Evolutionary conservation across 805 yeast genomes (phyloP).

Genomic region (Lipomyces sp.): DNA sequence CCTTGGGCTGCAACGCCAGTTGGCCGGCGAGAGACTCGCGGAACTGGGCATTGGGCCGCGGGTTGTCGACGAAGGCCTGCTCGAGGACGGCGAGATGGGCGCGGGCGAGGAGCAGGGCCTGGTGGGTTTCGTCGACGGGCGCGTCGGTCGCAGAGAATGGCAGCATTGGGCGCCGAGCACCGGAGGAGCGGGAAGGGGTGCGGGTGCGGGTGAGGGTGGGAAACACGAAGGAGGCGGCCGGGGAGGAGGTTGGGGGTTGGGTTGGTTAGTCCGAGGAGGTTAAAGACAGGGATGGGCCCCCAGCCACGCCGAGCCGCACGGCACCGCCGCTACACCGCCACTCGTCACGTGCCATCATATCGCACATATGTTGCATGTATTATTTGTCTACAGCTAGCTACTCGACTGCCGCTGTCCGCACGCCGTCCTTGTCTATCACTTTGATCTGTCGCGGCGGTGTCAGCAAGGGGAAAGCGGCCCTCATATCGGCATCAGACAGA

Average conservation of each 20-base stretch:
- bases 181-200: neutral
- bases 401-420: constrained; percentile 43
- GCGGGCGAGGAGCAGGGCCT: constrained; percentile 10
- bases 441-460: constrained; percentile 50
- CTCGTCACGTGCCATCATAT: no score
- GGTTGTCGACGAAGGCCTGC: constrained; percentile 24
- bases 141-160: constrained; percentile 2
- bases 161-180: no score
- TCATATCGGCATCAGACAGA: no score
- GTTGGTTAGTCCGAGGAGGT: no score
- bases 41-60: constrained; percentile 10
- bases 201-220: neutral
- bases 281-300: neutral
- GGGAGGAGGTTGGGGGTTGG: no score
- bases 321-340: no score
- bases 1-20: constrained; percentile 11
- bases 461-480: no score
- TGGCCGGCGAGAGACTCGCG: constrained; percentile 20
- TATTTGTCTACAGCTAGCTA: neutral
- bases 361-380: neutral
- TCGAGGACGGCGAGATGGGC: constrained; percentile 24
- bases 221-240: constrained; percentile 2
- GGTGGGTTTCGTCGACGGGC: constrained; percentile 9
- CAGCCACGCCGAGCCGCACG: no score
- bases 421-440: constrained; percentile 61